phyloP scores from a whole-genome alignment of 2,329 filamentous ascomycete genomes.

The Colletotrichum lini region DNA sequence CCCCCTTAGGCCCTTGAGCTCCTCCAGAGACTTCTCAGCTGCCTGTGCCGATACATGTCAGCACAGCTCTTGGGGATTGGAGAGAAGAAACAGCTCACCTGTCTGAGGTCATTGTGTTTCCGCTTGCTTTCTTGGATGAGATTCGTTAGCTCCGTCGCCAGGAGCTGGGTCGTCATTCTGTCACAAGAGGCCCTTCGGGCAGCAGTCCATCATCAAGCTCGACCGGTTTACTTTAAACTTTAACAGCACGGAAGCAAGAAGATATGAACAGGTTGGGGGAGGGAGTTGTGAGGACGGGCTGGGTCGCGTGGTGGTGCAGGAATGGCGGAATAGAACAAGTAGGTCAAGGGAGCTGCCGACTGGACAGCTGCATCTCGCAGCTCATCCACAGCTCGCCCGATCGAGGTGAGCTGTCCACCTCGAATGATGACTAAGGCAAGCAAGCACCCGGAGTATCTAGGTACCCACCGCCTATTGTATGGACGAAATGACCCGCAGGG shows the following conservation, averaged over 20 bases:
- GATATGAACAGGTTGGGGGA: background rate
- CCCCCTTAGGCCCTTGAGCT: conserved; percentile 82
- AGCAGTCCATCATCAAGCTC: conserved; percentile 33
- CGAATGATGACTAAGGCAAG: conserved; percentile 40
- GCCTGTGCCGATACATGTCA: conserved; percentile 67
- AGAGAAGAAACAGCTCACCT: conserved; percentile 65
- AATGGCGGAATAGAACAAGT: background rate
- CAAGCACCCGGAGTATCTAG: background rate
- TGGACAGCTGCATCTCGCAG: conserved; percentile 14
- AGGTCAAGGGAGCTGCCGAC: conserved; percentile 26
- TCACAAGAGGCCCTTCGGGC: conserved; percentile 40
- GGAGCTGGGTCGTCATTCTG: conserved; percentile 91
- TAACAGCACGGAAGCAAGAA: no score
- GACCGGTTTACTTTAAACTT: background rate
- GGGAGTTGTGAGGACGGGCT: background rate
- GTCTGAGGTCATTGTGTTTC: conserved; percentile 91
- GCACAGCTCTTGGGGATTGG: background rate
- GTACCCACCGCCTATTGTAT: no score
- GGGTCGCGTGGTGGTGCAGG: background rate
- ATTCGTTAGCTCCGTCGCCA: conserved; percentile 89
- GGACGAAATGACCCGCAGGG: no score
- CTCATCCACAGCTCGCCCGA: conserved; percentile 30
- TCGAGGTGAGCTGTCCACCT: conserved; percentile 43
- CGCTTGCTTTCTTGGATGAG: conserved; percentile 96
- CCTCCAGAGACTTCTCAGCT: conserved; percentile 92